A percentile compares a stretch with the other conserved stretches of the same genome.
Conservation (phyloP, 768 basidiomycete species). For the Pleurotus platypus region DNA sequence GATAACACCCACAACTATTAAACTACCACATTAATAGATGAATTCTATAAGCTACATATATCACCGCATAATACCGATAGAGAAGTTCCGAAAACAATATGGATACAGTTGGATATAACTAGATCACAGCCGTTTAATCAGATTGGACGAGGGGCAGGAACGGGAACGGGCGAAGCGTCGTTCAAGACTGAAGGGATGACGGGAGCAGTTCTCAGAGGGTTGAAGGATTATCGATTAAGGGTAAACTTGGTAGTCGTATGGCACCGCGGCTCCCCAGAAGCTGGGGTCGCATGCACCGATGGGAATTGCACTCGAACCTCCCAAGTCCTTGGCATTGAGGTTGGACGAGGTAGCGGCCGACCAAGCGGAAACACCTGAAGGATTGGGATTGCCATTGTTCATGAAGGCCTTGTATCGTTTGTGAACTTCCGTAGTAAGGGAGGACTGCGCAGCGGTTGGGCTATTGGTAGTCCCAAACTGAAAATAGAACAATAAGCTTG, state of each 20-base stretch:
- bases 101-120: background rate
- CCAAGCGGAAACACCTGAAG: conserved; percentile 49
- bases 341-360: conserved; percentile 42
- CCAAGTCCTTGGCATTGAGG: conserved; percentile 59
- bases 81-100: background rate
- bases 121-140: background rate
- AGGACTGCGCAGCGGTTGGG: conserved; percentile 52
- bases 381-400: conserved; percentile 59
- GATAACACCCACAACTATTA: too few species aligned
- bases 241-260: conserved; percentile 72
- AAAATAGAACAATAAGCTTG: conserved; percentile 5
- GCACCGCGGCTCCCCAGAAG: conserved; percentile 65
- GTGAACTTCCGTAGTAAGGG: conserved; percentile 65
- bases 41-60: background rate
- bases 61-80: background rate
- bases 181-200: background rate
- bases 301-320: conserved; percentile 47
- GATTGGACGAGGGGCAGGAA: background rate
- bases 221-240: conserved; percentile 5
- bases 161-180: background rate
- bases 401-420: conserved; percentile 67
- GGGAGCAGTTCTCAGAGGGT: conserved; percentile 25
- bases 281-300: conserved; percentile 58
- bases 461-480: conserved; percentile 55
- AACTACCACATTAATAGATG: too few species aligned